Percentiles rank a stretch among this genome's conserved stretches.
Evolutionary conservation across 495 filamentous ascomycete species (phyloP).

Genomic region (Lophiostoma macrostomum): DNA sequence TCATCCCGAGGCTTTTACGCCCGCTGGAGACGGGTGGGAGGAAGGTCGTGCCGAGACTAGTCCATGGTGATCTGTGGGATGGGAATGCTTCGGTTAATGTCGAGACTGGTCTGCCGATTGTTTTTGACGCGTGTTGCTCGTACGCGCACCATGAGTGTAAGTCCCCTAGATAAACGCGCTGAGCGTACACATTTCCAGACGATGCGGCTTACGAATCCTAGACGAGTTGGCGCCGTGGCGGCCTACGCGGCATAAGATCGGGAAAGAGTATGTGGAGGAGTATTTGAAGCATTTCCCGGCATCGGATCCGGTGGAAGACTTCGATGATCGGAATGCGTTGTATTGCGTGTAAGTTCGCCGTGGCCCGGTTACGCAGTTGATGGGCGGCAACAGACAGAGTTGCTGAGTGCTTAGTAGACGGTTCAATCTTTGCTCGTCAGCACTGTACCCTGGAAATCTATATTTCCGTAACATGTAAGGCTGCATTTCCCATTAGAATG

Average conservation of each 20-base stretch:
- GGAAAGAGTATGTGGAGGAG: conserved; percentile 25
- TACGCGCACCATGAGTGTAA: conserved; percentile 26
- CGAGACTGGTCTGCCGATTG: conserved; percentile 7
- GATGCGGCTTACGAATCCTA: neutral
- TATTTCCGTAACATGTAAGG: too few relatives aligned
- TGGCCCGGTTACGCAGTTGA: too few relatives aligned
- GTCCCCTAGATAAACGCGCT: too few relatives aligned
- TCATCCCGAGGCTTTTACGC: conserved; percentile 18
- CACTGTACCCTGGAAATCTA: too few relatives aligned
- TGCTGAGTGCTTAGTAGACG: too few relatives aligned
- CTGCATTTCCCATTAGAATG: too few relatives aligned
- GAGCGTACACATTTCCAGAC: neutral
- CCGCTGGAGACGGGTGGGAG: conserved; percentile 17
- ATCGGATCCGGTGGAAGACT: conserved; percentile 32
- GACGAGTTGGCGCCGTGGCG: conserved; percentile 14
- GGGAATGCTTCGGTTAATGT: conserved; percentile 12
- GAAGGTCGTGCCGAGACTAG: conserved; percentile 12
- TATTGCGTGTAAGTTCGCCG: conserved; percentile 33
- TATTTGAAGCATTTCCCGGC: conserved; percentile 32
- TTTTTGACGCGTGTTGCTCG: conserved; percentile 14
- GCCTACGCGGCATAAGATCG: conserved; percentile 29
- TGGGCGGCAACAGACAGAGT: too few relatives aligned
- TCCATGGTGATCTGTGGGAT: conserved; percentile 23
- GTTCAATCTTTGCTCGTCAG: too few relatives aligned
- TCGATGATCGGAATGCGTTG: conserved; percentile 33